Conservation (phyloP, 2,329 filamentous ascomycete genomes). For the Trichocomaceae sp. region DNA sequence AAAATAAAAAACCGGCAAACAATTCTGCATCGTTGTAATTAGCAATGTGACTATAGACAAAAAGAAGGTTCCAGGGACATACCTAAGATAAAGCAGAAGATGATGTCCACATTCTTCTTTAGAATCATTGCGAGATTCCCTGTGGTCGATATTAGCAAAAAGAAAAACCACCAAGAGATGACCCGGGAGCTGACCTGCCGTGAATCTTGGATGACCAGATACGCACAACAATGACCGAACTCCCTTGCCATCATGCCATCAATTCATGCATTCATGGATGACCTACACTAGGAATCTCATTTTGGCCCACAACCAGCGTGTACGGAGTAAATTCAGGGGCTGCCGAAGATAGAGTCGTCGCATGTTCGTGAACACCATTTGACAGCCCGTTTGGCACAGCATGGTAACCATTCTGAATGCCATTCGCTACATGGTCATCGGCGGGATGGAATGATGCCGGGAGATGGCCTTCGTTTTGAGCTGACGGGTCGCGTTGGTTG, state of each 20-base stretch:
- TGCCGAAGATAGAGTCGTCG: conserved; percentile 53
- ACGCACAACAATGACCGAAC: conserved; percentile 49
- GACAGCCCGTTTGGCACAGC: conserved; percentile 20
- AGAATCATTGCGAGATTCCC: neutral
- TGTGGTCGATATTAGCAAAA: neutral
- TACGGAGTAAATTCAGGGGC: conserved; percentile 57
- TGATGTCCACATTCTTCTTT: neutral
- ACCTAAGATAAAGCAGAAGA: neutral
- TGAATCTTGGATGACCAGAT: conserved; percentile 15
- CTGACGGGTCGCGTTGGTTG: conserved; percentile 63
- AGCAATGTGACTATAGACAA: neutral
- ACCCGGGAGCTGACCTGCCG: conserved; percentile 8
- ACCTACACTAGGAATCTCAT: conserved; percentile 34
- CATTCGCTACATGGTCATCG: conserved; percentile 28
- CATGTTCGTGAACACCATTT: conserved; percentile 37
- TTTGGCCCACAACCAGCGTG: conserved; percentile 22
- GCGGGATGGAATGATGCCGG: conserved; percentile 30
- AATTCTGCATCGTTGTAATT: neutral
- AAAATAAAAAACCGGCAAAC: neutral
- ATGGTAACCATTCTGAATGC: conserved; percentile 18
- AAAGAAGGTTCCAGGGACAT: neutral
- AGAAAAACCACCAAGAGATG: neutral
- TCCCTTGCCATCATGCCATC: conserved; percentile 18
- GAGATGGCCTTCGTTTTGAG: conserved; percentile 65
- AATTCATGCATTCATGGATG: conserved; percentile 27